Evolutionary conservation across 192 early-diverging fungal species (phyloP), one percentile per base, ranked within the genome.

Genomic region (Coemansia sp.): DNA sequence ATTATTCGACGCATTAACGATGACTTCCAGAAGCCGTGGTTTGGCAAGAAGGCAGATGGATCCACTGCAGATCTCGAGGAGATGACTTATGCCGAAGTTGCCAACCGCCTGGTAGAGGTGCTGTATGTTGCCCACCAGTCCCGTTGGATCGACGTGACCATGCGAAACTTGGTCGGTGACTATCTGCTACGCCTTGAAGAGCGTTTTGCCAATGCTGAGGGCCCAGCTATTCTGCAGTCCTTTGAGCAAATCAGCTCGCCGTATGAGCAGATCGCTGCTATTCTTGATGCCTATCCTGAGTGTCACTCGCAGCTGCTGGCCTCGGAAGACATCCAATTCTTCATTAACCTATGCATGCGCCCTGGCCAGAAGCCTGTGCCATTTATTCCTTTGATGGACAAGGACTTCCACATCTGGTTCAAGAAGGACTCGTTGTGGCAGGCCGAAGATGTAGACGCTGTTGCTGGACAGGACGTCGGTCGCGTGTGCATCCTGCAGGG

Each of bases 401-500:
- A 93, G 74, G 90, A 92, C 76, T 95, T 97, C 82, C 93, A 97
- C 73, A 87, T 94, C 65, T 97, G 94, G 94, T 94, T 95, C 85
- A 97, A 97, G 87, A 97, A 97, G 89, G 94, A 97, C 78, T 94
- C 92, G 27, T 82, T 97, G 48, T 97, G 94, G 94, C 94, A 95
- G 82, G 85, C 91, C 12, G 95, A 97, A 76, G 90, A 95, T 62
- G 79, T 97, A 7, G 90, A 90, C 55, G 92, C 95, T 44, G 89
- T 97, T 56, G 87, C 90, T 9, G 93, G 84, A 64, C 88, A 93
- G 78, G 95, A 97, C 83, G 88, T 90, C 12, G 84, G 87, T 44
- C 87, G 94, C 62, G 91, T 91, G 30, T 90, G 90, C 70, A 94
- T 97, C 73, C 80, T 97, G 56, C 94, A 97, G 67, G 94, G 94